These are phyloP conservation scores for Leishmania gerbilli DNA, from an alignment of 208 protist species.

Conservation along the genomic window DNA sequence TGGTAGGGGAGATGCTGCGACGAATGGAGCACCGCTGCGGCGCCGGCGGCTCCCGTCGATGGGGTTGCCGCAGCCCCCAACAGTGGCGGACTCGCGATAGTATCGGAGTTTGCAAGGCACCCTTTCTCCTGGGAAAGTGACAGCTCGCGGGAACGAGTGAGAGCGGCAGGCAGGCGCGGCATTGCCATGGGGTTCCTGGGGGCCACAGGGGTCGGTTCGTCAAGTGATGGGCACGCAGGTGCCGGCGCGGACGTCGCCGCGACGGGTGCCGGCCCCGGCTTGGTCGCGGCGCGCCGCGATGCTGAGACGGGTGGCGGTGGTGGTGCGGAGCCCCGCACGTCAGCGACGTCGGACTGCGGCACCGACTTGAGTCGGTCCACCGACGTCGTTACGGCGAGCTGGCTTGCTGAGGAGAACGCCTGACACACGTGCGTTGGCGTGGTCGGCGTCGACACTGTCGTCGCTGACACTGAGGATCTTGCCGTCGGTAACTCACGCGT, in stretches of 20 bases:
- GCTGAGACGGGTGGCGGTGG: constrained; percentile 12
- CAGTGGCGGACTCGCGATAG: background rate
- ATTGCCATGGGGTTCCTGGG: background rate
- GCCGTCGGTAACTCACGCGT: background rate
- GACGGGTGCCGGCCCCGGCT: background rate
- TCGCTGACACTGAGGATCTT: background rate
- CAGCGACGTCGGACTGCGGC: constrained; percentile 9
- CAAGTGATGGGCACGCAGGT: background rate
- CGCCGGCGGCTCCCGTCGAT: background rate
- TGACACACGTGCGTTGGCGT: background rate
- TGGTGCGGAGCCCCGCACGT: constrained; percentile 2
- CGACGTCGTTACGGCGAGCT: background rate
- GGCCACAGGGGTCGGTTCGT: background rate
- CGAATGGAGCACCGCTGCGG: background rate
- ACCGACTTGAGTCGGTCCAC: constrained; percentile 9
- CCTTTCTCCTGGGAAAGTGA: constrained; percentile 5
- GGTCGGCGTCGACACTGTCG: background rate
- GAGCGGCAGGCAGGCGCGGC: background rate
- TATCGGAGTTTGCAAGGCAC: background rate
- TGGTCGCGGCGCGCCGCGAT: background rate
- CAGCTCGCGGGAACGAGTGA: background rate
- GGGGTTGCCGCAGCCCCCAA: background rate
- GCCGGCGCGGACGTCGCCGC: background rate
- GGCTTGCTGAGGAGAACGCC: background rate
- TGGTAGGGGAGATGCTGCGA: background rate